Conservation (phyloP, 129 eudicot species). For the Heracleum sosnowskyi region DNA sequence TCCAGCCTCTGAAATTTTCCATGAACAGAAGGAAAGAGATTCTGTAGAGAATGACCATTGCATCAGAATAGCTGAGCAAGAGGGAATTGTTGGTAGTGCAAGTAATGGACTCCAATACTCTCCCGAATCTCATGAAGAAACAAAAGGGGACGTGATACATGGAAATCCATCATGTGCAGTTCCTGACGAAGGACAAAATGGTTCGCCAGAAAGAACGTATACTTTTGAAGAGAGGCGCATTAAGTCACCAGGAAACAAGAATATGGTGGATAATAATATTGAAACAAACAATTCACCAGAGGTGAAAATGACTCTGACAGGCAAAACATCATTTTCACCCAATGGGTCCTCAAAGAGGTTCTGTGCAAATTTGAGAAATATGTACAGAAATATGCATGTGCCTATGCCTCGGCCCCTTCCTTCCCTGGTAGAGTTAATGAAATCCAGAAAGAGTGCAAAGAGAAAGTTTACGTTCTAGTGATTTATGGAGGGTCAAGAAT, state of each 20-base stretch:
- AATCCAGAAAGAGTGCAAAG: conserved; percentile 30
- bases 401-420: conserved; percentile 82
- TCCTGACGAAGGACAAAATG: neutral
- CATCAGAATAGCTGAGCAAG: neutral
- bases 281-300: conserved; percentile 21
- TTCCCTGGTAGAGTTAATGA: conserved; percentile 55
- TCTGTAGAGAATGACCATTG: neutral
- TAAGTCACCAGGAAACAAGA: conserved; percentile 14
- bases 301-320: neutral
- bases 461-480: conserved; percentile 20
- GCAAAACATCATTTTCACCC: conserved; percentile 19
- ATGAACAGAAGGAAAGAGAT: conserved; percentile 17
- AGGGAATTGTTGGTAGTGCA: neutral
- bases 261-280: conserved; percentile 6
- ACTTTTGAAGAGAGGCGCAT: conserved; percentile 14
- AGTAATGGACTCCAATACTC: neutral
- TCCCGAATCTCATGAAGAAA: neutral
- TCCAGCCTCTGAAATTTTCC: conserved; percentile 23
- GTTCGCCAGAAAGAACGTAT: conserved; percentile 8
- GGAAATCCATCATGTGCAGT: neutral
- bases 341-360: conserved; percentile 23
- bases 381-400: conserved; percentile 60
- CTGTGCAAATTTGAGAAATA: conserved; percentile 38
- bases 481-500: neutral
- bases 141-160: neutral